These are phyloP conservation scores for Tetracladium setigerum DNA, from an alignment of 495 filamentous ascomycete genomes.

Conservation along the genomic window DNA sequence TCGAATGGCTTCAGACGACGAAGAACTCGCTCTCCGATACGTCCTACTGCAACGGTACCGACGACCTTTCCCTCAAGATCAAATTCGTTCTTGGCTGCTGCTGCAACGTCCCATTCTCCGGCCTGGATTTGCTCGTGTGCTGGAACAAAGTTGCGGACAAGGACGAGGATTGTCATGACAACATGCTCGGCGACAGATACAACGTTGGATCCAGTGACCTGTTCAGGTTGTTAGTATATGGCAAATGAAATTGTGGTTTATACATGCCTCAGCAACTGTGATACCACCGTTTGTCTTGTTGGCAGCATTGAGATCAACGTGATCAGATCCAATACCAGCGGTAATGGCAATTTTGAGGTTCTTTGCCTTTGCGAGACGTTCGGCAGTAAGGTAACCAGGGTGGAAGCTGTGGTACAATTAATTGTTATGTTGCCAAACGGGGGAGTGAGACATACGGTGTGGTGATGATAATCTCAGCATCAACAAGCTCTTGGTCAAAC, in stretches of 20 bases:
- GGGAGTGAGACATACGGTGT: constrained; percentile 64
- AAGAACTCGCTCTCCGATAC: constrained; percentile 96
- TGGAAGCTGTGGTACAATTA: constrained; percentile 63
- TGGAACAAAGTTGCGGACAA: constrained; percentile 97
- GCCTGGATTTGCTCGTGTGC: constrained; percentile 86
- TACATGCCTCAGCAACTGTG: constrained; percentile 75
- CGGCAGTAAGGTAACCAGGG: constrained; percentile 93
- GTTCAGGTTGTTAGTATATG: too few relatives aligned
- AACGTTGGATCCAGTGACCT: constrained; percentile 75
- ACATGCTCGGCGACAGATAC: constrained; percentile 92
- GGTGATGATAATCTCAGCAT: constrained; percentile 98
- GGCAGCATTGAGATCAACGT: constrained; percentile 92
- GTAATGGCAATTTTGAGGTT: constrained; percentile 96
- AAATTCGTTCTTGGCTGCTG: constrained; percentile 93
- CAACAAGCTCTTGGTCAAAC: constrained; percentile 91
- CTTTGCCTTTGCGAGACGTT: constrained; percentile 96
- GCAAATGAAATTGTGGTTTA: too few relatives aligned
- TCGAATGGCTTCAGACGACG: constrained; percentile 92
- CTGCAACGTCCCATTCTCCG: constrained; percentile 94
- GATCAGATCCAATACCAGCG: constrained; percentile 95
- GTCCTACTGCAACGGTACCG: constrained; percentile 93
- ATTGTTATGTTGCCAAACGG: neutral
- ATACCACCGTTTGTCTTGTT: constrained; percentile 98
- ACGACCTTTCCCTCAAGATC: constrained; percentile 97
- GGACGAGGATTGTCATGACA: constrained; percentile 93